A percentile compares a stretch with the other conserved stretches of the same genome.
These are phyloP conservation scores for Actinomucor elegans DNA, from an alignment of 371 early-diverging fungal genomes.

Conservation along the genomic window DNA sequence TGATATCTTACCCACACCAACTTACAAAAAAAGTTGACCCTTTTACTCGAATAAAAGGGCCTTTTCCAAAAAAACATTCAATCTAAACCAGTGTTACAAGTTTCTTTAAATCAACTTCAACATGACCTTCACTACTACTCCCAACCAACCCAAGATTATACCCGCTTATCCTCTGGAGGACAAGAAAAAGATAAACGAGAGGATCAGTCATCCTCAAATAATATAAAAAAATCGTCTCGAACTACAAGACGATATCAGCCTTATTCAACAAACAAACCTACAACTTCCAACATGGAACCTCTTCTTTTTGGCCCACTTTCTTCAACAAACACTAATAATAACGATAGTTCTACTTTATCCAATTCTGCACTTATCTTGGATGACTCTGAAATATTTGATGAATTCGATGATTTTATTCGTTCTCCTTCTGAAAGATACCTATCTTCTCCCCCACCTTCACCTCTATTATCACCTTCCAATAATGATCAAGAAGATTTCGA, in stretches of 20 bases:
- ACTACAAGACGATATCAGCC: constrained; percentile 12
- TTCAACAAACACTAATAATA: background rate
- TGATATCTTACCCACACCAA: too few relatives aligned
- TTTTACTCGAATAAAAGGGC: constrained; percentile 8
- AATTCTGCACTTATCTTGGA: constrained; percentile 2
- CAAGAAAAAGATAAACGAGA: too few relatives aligned
- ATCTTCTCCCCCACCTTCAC: constrained; percentile 18
- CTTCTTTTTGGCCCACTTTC: constrained; percentile 8
- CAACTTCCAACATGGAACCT: background rate
- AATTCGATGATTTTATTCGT: constrained; percentile 10
- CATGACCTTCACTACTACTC: constrained; percentile 2
- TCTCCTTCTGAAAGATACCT: constrained; percentile 1
- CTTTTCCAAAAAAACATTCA: constrained; percentile 4
- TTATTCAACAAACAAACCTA: constrained; percentile 1
- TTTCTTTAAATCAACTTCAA: constrained; percentile 4
- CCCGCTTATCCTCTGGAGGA: background rate
- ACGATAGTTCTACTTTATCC: background rate
- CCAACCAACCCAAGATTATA: background rate
- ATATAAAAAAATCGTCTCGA: background rate
- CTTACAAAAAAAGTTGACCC: constrained; percentile 15
- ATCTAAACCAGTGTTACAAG: constrained; percentile 13
- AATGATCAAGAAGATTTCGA: constrained; percentile 10
- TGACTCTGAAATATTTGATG: constrained; percentile 15
- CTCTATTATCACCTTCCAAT: constrained; percentile 7
- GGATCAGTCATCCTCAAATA: too few relatives aligned